phyloP scores from a whole-genome alignment of 2,329 filamentous ascomycete genomes.

The Aspergillus sp. region DNA sequence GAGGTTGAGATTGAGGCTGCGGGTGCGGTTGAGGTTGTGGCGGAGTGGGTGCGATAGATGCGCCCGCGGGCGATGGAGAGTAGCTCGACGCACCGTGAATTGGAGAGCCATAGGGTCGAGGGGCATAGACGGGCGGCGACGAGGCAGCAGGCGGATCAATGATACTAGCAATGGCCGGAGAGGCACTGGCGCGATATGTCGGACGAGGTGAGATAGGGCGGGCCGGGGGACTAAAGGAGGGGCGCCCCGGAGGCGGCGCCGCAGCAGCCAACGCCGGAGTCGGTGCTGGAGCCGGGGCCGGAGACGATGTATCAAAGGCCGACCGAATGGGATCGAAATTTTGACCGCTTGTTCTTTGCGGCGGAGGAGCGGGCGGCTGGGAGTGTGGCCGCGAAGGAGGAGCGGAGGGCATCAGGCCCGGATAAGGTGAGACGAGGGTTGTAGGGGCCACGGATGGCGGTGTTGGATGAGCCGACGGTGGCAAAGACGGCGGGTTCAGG shows the following conservation, averaged over 20 bases:
- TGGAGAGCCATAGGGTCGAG: conserved; percentile 31
- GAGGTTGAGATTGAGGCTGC: conserved; percentile 19
- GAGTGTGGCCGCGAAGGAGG: conserved; percentile 42
- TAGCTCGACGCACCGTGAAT: conserved; percentile 27
- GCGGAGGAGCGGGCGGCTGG: conserved; percentile 44
- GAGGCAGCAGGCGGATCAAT: conserved; percentile 65
- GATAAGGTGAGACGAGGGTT: conserved; percentile 20
- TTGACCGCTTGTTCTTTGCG: conserved; percentile 68
- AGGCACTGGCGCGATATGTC: conserved; percentile 73
- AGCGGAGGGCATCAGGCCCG: conserved; percentile 23
- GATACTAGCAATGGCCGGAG: conserved; percentile 86
- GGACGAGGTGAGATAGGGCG: conserved; percentile 52
- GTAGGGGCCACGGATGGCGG: conserved; percentile 28
- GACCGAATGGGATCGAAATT: conserved; percentile 88
- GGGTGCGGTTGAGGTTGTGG: conserved; percentile 26
- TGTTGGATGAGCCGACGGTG: conserved; percentile 34
- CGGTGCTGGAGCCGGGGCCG: conserved; percentile 30
- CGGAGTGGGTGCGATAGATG: conserved; percentile 27
- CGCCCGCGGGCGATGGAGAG: conserved; percentile 28
- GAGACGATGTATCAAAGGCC: conserved; percentile 53
- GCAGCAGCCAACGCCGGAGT: conserved; percentile 32
- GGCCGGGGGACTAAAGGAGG: conserved; percentile 47
- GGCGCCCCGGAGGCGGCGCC: conserved; percentile 5
- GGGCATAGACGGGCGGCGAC: conserved; percentile 31
- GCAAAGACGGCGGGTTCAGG: conserved; percentile 20